Conservation (phyloP, 2,329 filamentous ascomycete species). For the Teratosphaeria zuluensis region DNA sequence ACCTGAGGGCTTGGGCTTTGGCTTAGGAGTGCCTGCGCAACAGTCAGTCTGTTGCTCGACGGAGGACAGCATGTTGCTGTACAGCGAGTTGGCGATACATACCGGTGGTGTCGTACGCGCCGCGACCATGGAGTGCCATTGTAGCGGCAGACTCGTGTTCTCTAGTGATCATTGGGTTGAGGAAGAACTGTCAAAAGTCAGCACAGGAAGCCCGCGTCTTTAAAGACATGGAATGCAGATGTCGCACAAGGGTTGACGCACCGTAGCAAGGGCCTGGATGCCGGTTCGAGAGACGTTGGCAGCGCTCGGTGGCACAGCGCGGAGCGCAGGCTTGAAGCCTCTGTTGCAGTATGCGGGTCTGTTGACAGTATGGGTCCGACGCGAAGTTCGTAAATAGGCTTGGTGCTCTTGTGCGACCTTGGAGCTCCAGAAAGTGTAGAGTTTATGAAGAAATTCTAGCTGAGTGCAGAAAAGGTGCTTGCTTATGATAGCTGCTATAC, state of each 20-base stretch:
- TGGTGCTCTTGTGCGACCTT: neutral
- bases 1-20: slow-evolving; percentile 9
- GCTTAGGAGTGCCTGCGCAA: neutral
- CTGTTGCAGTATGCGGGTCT: neutral
- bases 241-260: slow-evolving; percentile 9
- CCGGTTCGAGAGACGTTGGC: neutral
- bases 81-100: neutral
- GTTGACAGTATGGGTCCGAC: neutral
- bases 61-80: neutral
- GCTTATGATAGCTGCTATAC: neutral
- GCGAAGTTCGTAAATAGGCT: neutral
- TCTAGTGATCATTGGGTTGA: slow-evolving; percentile 11
- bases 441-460: neutral
- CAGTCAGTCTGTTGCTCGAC: neutral
- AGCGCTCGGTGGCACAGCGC: neutral
- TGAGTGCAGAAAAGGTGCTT: neutral
- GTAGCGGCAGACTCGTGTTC: slow-evolving; percentile 2
- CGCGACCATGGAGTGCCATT: slow-evolving; percentile 11
- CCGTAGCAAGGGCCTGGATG: slow-evolving; percentile 7
- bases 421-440: neutral
- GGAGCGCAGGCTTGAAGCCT: neutral
- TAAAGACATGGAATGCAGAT: slow-evolving; percentile 2
- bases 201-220: neutral
- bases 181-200: neutral
- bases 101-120: slow-evolving; percentile 10